Evolutionary conservation across 163 green algal genomes (phyloP), one percentile per base, ranked within the genome.

Genomic region (Chlorella variabilis): DNA sequence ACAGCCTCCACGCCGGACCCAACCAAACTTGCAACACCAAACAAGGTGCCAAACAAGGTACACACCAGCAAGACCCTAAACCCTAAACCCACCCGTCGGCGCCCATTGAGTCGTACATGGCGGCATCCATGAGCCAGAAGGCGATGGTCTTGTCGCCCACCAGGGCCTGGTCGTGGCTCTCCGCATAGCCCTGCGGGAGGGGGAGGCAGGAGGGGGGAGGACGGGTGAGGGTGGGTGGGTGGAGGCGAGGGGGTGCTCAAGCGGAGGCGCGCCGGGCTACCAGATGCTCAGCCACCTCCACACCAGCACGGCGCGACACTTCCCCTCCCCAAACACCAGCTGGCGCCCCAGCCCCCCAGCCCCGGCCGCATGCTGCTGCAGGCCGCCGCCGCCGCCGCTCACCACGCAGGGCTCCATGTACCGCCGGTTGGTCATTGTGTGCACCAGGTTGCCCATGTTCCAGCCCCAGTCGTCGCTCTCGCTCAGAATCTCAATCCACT

Each of bases 91-190:
- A 80, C 74, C 74, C 74, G 1, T 29, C 39, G 29, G 80, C 83
- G 18, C 89, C 88, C 96, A 99, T 99, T 85, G 63, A 90, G 86
- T 94, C 90, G 87, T 99, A 99, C 94, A 99, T 99, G 70, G 96
- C 95, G 65, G 91, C 91, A 87, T 98, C 96, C 94, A 99, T 99
- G 23, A 99, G 92, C 94, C 97, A 98, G 88, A 99, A 98, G 27
- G 96, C 94, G 58, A 98, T 96, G 48, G 81, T 87, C 87, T 96
- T 95, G 86, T 96, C 93, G 33, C 93, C 93, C 73, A 97, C 91
- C 34, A 95, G 87, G 49, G 93, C 92, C 89, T 97, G 94, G 90
- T 99, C 96, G 85, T 99, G 96, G 9, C 71, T 92, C 92, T 99
- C 97, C 1, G 95, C 94, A 78, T 99, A 99, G 13, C 75, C 75